Evolutionary conservation across 1,139 yeast species (phyloP).

Genomic region (Kodamaea plutei): DNA sequence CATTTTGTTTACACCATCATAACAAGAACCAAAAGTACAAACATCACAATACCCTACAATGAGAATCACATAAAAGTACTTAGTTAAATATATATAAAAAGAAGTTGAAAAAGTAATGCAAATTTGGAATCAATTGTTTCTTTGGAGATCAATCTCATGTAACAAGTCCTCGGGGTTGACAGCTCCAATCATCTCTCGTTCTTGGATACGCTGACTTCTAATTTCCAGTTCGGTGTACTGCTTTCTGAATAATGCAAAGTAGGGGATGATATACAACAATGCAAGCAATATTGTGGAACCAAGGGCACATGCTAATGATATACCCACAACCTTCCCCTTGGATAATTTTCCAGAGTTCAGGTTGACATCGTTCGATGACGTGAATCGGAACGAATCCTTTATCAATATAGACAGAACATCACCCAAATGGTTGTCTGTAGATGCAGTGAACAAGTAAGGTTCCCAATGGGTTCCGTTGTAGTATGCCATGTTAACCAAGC

Average conservation of each 20-base stretch:
- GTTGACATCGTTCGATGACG: constrained; percentile 35
- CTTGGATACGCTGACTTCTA: constrained; percentile 51
- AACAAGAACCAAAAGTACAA: too few relatives aligned
- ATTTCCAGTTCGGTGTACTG: constrained; percentile 29
- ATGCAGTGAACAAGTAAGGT: constrained; percentile 51
- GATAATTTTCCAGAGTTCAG: constrained; percentile 23
- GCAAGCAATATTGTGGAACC: constrained; percentile 74
- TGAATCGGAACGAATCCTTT: constrained; percentile 34
- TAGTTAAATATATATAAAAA: too few relatives aligned
- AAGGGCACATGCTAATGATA: constrained; percentile 82
- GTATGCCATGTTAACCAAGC: constrained; percentile 62
- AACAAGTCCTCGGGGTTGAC: constrained; percentile 62
- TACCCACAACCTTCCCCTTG: constrained; percentile 77
- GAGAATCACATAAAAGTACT: too few relatives aligned
- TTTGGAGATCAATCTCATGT: constrained; percentile 54
- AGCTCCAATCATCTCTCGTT: constrained; percentile 62
- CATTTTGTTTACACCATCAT: too few relatives aligned
- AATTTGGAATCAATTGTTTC: constrained; percentile 16
- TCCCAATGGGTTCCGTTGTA: constrained; percentile 70
- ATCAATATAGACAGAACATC: constrained; percentile 30
- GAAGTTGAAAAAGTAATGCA: too few relatives aligned
- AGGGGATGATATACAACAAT: constrained; percentile 54
- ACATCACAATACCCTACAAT: too few relatives aligned
- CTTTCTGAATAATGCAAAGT: constrained; percentile 45
- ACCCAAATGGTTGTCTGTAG: constrained; percentile 24